A percentile compares a stretch with the other conserved stretches of the same genome.
Conservation (phyloP, 2,329 filamentous ascomycete genomes). For the Aspergillus bombycis region DNA sequence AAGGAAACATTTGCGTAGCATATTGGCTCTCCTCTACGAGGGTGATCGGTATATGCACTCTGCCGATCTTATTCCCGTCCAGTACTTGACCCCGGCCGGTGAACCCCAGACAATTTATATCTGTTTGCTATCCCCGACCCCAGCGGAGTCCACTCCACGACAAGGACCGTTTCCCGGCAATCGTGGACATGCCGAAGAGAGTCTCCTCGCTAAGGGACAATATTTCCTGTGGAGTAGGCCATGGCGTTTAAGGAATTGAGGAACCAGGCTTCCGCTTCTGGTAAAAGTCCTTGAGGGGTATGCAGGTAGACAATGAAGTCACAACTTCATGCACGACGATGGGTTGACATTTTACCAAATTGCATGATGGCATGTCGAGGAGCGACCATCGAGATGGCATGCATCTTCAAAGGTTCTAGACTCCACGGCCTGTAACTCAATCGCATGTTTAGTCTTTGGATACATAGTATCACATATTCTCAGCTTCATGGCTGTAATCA, state of each 20-base stretch:
- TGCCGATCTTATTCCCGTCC: conserved; percentile 14
- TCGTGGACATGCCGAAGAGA: not conserved
- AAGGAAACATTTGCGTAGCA: conserved; percentile 27
- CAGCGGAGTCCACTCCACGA: not conserved
- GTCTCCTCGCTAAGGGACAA: not conserved
- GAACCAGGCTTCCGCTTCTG: conserved; percentile 8
- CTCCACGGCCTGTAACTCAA: not conserved
- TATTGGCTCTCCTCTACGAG: conserved; percentile 14
- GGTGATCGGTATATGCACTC: conserved; percentile 7
- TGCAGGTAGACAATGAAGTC: not conserved
- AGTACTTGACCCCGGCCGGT: not conserved
- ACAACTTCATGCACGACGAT: not conserved
- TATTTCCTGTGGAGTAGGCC: not conserved
- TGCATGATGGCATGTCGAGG: conserved; percentile 1
- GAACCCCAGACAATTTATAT: conserved; percentile 11
- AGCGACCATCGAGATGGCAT: not conserved
- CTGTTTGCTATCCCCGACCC: not conserved
- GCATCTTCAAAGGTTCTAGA: not conserved
- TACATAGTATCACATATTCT: not conserved
- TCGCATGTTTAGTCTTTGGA: not conserved
- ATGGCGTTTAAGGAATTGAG: not conserved
- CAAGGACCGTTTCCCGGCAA: not conserved
- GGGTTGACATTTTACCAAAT: conserved; percentile 1
- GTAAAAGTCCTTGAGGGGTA: conserved; percentile 20
- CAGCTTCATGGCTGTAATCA: not conserved